Evolutionary conservation across 441 rosid species (phyloP).

Genomic region (Dalechampia spathulata): DNA sequence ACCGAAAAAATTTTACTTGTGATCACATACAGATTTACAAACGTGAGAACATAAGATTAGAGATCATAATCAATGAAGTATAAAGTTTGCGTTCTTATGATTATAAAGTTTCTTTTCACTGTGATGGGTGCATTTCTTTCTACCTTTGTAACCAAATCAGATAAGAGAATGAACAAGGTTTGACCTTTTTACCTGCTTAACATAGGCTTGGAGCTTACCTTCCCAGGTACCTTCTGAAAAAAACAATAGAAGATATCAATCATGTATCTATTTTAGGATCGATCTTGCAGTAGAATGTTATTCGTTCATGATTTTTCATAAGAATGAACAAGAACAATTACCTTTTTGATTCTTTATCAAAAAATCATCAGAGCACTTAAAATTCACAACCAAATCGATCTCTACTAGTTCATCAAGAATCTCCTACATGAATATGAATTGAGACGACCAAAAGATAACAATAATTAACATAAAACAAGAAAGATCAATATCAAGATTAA

Average conservation of each 20-base stretch:
- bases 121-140: too few relatives aligned
- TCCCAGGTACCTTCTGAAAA: conserved; percentile 21
- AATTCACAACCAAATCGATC: conserved; percentile 32
- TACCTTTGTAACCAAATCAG: background rate
- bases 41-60: background rate
- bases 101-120: too few relatives aligned
- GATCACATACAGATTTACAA: background rate
- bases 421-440: conserved; percentile 15
- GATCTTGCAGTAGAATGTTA: background rate
- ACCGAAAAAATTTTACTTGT: background rate
- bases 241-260: background rate
- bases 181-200: conserved; percentile 22
- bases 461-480: too few relatives aligned
- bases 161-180: background rate
- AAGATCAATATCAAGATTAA: too few relatives aligned
- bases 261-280: too few relatives aligned
- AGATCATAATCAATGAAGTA: too few relatives aligned
- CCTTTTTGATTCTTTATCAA: conserved; percentile 15
- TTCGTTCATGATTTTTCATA: background rate
- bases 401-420: conserved; percentile 30
- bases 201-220: conserved; percentile 16
- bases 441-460: background rate
- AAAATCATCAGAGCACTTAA: conserved; percentile 21
- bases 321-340: background rate
- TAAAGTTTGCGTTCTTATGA: too few relatives aligned